These are phyloP conservation scores for Psilocybe cubensis DNA, from an alignment of 768 basidiomycete species.

Conservation along the genomic window DNA sequence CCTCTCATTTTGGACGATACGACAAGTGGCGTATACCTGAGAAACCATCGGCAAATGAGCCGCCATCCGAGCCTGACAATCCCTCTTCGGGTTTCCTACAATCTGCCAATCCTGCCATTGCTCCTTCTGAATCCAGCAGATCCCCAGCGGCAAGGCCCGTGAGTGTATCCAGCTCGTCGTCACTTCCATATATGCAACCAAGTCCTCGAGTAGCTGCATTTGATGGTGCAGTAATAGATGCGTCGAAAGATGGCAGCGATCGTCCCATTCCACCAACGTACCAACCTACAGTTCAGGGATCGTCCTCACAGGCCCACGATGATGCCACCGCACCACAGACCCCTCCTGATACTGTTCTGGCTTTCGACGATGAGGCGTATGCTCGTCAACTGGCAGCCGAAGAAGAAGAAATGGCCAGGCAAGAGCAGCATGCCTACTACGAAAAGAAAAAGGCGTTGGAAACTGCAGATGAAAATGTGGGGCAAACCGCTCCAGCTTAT, in stretches of 20 bases:
- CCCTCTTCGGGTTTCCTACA: not conserved
- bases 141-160: constrained; percentile 4
- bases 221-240: not conserved
- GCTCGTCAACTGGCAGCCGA: constrained; percentile 46
- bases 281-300: not conserved
- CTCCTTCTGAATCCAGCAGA: not conserved
- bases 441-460: constrained; percentile 16
- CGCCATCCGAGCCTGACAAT: not conserved
- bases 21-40: constrained; percentile 24
- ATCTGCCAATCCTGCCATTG: not conserved
- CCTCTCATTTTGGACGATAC: constrained; percentile 20
- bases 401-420: constrained; percentile 30
- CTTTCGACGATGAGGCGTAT: constrained; percentile 48
- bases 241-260: not conserved
- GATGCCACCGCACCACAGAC: not conserved
- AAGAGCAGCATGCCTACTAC: constrained; percentile 15
- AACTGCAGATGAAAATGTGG: not conserved
- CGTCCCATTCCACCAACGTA: not conserved
- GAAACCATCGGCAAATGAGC: not conserved
- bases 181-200: constrained; percentile 19
- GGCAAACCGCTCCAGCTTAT: not conserved
- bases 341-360: constrained; percentile 15
- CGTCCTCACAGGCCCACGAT: not conserved
- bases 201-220: constrained; percentile 3
- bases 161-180: constrained; percentile 22